A percentile compares a stretch with the other conserved stretches of the same genome.
phyloP scores from a whole-genome alignment of 345 rosid genomes.

The Theobroma cacao region DNA sequence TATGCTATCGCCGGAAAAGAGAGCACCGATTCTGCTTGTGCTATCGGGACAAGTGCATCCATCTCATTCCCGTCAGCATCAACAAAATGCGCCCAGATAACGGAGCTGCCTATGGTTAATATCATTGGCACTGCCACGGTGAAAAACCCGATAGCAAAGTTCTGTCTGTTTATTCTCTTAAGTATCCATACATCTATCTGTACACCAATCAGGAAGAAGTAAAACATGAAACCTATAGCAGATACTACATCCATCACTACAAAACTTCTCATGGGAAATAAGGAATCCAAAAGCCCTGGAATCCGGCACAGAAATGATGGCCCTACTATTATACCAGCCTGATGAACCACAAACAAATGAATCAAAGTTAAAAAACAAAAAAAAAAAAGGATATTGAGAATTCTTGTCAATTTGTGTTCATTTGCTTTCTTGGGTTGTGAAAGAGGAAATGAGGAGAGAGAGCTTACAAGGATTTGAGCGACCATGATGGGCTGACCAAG shows the following conservation, averaged over 20 bases:
- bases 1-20: constrained; percentile 84
- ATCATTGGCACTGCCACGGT: constrained; percentile 16
- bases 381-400: background rate
- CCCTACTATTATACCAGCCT: constrained; percentile 21
- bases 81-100: background rate
- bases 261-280: constrained; percentile 18
- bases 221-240: constrained; percentile 11
- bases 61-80: background rate
- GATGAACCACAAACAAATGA: background rate
- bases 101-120: background rate
- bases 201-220: constrained; percentile 24
- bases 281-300: background rate
- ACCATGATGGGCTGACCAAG: constrained; percentile 9
- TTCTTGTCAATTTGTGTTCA: background rate
- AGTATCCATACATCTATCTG: constrained; percentile 21
- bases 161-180: constrained; percentile 9
- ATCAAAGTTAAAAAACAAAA: background rate
- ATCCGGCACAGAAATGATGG: constrained; percentile 19
- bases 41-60: background rate
- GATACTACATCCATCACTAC: constrained; percentile 5
- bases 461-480: constrained; percentile 25
- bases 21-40: constrained; percentile 36
- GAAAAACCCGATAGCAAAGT: constrained; percentile 14
- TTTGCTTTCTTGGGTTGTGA: background rate
- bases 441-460: background rate